These are phyloP conservation scores for Bipolaris zeicola DNA, from an alignment of 2,329 filamentous ascomycete species.

Conservation along the genomic window DNA sequence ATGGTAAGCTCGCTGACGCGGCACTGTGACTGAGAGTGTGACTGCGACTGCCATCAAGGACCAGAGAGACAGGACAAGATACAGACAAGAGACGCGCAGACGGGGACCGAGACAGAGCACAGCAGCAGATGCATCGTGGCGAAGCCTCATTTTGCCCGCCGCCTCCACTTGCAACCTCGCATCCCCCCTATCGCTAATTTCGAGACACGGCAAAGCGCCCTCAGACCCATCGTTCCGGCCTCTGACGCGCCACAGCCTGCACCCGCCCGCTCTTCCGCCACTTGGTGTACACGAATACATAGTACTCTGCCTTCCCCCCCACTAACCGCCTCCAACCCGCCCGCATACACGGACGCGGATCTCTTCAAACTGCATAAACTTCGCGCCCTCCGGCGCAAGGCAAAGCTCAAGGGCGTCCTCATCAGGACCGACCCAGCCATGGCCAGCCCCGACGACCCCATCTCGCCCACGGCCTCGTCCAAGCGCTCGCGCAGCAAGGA, in stretches of 20 bases:
- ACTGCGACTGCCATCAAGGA: background rate
- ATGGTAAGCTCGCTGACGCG: background rate
- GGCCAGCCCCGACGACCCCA: conserved; percentile 36
- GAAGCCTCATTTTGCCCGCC: background rate
- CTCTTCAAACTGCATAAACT: conserved; percentile 49
- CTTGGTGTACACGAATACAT: conserved; percentile 14
- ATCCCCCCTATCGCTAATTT: conserved; percentile 7
- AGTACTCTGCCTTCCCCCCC: conserved; percentile 23
- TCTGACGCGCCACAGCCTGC: conserved; percentile 20
- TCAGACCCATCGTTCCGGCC: conserved; percentile 2
- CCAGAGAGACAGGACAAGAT: background rate
- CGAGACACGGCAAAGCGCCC: conserved; percentile 4
- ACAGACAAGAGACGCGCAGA: no score
- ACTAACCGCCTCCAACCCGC: conserved; percentile 17
- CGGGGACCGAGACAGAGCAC: no score
- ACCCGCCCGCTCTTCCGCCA: conserved; percentile 18
- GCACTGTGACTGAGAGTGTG: background rate
- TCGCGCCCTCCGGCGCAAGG: conserved; percentile 48
- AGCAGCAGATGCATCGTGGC: background rate
- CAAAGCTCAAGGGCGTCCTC: conserved; percentile 41
- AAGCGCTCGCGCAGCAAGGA: conserved; percentile 50
- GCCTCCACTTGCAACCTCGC: background rate
- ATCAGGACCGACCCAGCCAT: conserved; percentile 32
- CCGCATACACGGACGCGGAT: conserved; percentile 17
- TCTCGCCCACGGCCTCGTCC: conserved; percentile 43